A percentile compares a stretch with the other conserved stretches of the same genome.
These are phyloP conservation scores for Candida sp. DNA, from an alignment of 1,139 yeast species.

Conservation along the genomic window DNA sequence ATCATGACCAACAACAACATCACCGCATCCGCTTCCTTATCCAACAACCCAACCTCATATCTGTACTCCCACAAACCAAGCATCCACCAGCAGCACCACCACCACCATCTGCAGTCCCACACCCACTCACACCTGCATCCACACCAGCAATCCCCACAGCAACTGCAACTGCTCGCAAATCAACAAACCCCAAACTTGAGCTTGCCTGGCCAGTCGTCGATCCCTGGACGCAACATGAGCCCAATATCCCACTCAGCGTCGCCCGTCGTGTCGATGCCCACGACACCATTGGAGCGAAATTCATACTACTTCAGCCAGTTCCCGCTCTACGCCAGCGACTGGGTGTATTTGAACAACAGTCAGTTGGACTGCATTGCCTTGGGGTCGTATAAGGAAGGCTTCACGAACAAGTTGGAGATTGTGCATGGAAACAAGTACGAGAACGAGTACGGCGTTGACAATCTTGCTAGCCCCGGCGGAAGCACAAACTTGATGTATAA, in stretches of 20 bases:
- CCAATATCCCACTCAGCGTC: constrained; percentile 6
- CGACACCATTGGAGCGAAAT: constrained; percentile 29
- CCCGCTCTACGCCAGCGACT: constrained; percentile 72
- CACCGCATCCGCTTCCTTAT: constrained; percentile 6
- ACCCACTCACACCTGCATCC: background rate
- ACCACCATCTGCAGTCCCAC: too few species aligned
- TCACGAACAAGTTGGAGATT: constrained; percentile 57
- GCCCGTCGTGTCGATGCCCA: constrained; percentile 7
- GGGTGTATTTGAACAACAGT: constrained; percentile 50
- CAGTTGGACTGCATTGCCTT: constrained; percentile 61
- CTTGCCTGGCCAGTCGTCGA: constrained; percentile 1
- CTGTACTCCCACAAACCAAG: background rate
- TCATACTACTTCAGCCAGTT: constrained; percentile 63
- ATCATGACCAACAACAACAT: constrained; percentile 6
- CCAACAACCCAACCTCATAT: background rate
- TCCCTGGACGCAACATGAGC: constrained; percentile 5
- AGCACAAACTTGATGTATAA: constrained; percentile 5
- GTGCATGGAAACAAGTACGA: constrained; percentile 45
- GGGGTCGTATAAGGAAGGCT: constrained; percentile 74
- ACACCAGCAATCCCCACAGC: background rate
- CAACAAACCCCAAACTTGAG: constrained; percentile 1
- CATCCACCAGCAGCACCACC: too few species aligned
- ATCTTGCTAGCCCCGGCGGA: constrained; percentile 7
- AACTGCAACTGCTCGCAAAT: background rate
- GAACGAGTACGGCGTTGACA: constrained; percentile 18